Base-by-base conservation (phyloP, 176 grass and related monocot genomes). In the Paspalum vaginatum region DNA sequence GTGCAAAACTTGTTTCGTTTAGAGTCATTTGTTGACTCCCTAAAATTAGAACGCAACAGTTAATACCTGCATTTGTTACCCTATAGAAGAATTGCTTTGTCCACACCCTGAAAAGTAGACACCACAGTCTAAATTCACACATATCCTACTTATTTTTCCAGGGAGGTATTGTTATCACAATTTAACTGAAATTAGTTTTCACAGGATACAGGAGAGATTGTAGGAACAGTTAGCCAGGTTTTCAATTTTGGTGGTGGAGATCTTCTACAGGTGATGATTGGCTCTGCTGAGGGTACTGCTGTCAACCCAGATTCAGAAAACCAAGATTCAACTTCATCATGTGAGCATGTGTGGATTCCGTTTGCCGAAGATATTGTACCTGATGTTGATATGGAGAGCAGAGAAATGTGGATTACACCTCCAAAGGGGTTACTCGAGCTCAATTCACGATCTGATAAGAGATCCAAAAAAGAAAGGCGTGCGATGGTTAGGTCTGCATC, bases 341-440 rank as follows among this genome's bases (percentile, higher is more conserved):
- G 77, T 76, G 65, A 76, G 27, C 90, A 93, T 62, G 83, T 95
- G 42, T 95, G 91, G 90, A 89, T 99, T 79, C 96, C 96, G 48
- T 99, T 95, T 89, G 92, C 93, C 58, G 75, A 93, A 77, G 92
- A 86, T 81, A 99, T 95, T 91, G 96, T 93, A 69, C 90, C 92
- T 76, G 88, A 93, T 80, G 82, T 99, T 83, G 86, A 99, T 83
- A 76, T 82, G 78, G 92, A 87, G 63, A 91, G 65, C 62, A 81
- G 84, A 76, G 84, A 99, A 88, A 99, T 98, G 85, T 57, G 26
- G 86, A 95, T 99, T 84, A 93, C 92, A 81, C 96, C 96, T 58
- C 96, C 96, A 73, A 95, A 95, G 78, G 96, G 96, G 10, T 85
- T 99, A 57, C 84, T 99, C 50, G 96, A 95, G 79, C 78, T 99